Evolutionary conservation across 768 basidiomycete genomes (phyloP), one percentile per base, ranked within the genome.

Genomic region (Panus rudis): DNA sequence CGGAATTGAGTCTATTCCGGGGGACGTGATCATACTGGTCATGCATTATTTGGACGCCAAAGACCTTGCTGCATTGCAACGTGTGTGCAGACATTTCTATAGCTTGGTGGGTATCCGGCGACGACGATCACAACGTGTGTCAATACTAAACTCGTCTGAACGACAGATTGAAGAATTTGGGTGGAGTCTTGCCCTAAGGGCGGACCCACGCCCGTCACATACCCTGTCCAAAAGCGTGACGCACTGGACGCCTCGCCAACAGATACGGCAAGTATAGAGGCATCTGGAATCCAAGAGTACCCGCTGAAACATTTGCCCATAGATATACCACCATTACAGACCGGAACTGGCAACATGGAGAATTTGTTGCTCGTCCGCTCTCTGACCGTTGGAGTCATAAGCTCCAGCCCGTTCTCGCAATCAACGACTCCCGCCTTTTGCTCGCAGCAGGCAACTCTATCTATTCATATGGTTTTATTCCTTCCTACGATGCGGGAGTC

Each of bases 321-420:
- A 58, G 66, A 37, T 79, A 82, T 49, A 65, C 83, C 49, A 55
- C 60, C n/a, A 55, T 75, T 6, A 56, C 70, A 4, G 82, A 85
- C 54, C 47, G 53, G 3, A 64, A 72, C 10, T 87, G 84, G 84
- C 49, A 62, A 3, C 57, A 51, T 17, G 56, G 58, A 31, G 53
- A 63, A 34, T 84, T 84, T 46, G 61, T 83, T 17, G 81, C 82
- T 3, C 73, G 81, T 2, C 84, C 82, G 2, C 67, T 87, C 7
- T 75, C 79, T 17, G 64, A 65, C 20, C 69, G 72, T 8, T 87
- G 84, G 84, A 12, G 52, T 4, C 67, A 65, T 19, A 82, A 73
- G 51, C 59, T 71, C 4, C 79, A 75, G 45, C 79, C 84, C 4
- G 52, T 68, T 11, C 55, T 87, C 27, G 73, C 79, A 21, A 67